A percentile compares a stretch with the other conserved stretches of the same genome.
These are phyloP conservation scores for Yarrowia galli DNA, from an alignment of 1,139 yeast species.

Conservation along the genomic window DNA sequence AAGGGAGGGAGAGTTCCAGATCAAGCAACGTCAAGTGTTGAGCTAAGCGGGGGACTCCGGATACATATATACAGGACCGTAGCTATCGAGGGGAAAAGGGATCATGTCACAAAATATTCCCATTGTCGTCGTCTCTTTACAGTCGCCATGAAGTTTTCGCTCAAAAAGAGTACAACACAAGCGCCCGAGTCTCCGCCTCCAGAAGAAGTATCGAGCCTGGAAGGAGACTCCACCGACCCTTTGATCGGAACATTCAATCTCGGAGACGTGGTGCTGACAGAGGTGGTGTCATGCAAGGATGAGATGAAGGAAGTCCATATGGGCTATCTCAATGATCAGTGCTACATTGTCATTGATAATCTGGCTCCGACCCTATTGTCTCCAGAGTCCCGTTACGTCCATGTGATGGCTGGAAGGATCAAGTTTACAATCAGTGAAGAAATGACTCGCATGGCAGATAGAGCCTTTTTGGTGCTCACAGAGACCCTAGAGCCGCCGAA, in stretches of 20 bases:
- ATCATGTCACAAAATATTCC: neutral
- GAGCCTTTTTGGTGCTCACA: constrained; percentile 23
- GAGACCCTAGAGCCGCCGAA: constrained; percentile 23
- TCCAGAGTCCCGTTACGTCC: constrained; percentile 3
- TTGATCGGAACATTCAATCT: neutral
- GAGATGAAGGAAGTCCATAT: constrained; percentile 7
- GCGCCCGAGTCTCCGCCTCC: constrained; percentile 14
- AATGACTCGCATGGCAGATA: constrained; percentile 13
- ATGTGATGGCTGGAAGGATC: constrained; percentile 9
- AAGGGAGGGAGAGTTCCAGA: constrained; percentile 6
- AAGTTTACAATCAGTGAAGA: constrained; percentile 17
- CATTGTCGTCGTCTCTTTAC: too few species aligned
- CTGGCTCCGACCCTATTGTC: neutral
- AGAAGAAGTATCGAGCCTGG: neutral
- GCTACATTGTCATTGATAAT: constrained; percentile 20
- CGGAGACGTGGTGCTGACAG: neutral
- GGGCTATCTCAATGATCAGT: constrained; percentile 22
- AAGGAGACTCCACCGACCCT: neutral
- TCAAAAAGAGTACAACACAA: neutral
- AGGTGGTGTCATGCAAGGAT: constrained; percentile 23
- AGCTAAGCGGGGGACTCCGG: constrained; percentile 2
- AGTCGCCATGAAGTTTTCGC: constrained; percentile 20
- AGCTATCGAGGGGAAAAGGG: neutral
- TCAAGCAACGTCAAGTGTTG: constrained; percentile 20
- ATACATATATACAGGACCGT: constrained; percentile 6